Evolutionary conservation across 805 yeast species (phyloP), one percentile per base, ranked within the genome.

Genomic region (Wickerhamiella slavikovae): DNA sequence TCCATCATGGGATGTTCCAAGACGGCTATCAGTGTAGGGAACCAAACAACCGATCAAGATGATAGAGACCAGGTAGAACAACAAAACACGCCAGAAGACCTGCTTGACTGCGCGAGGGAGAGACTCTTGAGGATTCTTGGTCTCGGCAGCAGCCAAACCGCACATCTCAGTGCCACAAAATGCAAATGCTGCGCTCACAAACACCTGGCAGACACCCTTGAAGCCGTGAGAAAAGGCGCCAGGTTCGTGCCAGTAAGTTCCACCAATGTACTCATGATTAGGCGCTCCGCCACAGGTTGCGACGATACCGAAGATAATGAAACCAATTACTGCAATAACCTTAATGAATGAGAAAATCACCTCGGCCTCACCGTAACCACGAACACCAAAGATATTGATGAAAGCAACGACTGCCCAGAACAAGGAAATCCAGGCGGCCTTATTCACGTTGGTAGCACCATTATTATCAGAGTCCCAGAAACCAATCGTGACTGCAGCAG

Each of bases 81-180:
- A 49, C 11, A 71, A 54, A 33, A 77, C 71, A 53, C 89, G 63
- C 83, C 85, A 76, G 54, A 78, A 74, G 3, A 75, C 79, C 54
- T 77, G 83, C 51, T 75, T 76, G 35, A 73, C 67, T 25, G 85
- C 83, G 29, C 62, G 60, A 22, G 85, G 89, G 32, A 75, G 60
- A 2, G 75, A 52, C 32, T 57, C 58, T 40, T 73, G 57, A 27
- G 89, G 85, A 48, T 74, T 66, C 21, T 52, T 62, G 15, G 79
- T 60, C 49, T 77, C 91, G 6, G 83, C 83, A 19, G 83, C 76
- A 8, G 82, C 75, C 24, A 76, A 58, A 29, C 80, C 78, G 23
- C 66, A 65, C 40, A 76, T 56, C 51, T 76, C 89, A 12, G 78
- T 64, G 35, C 85, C 85, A 24, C 75, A 67, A 44, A 68, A 77